Evolutionary conservation across 192 early-diverging fungal species (phyloP).

Genomic region (Linnemannia zychae): DNA sequence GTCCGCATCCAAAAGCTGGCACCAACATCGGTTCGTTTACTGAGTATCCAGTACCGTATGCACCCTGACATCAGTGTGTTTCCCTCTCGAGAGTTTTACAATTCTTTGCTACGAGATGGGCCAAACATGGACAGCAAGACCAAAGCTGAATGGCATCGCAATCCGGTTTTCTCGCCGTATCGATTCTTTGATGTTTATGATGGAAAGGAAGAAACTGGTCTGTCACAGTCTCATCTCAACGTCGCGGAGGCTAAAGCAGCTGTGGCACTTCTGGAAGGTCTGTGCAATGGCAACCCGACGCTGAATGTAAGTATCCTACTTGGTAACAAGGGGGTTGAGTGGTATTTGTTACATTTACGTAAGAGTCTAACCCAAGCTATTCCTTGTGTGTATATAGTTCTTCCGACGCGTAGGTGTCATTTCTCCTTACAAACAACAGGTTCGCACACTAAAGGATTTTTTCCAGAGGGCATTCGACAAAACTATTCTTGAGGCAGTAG

Average conservation of each 20-base stretch:
- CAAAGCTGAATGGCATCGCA: constrained; percentile 80
- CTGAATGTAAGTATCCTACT: constrained; percentile 59
- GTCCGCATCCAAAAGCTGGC: constrained; percentile 81
- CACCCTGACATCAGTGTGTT: constrained; percentile 91
- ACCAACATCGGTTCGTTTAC: constrained; percentile 76
- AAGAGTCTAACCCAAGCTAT: background rate
- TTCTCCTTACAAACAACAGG: constrained; percentile 93
- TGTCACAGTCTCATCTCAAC: constrained; percentile 83
- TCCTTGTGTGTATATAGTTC: constrained; percentile 61
- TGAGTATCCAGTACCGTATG: constrained; percentile 98
- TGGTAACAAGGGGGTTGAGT: background rate
- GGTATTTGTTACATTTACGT: background rate
- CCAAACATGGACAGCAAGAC: constrained; percentile 74
- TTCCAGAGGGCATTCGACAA: constrained; percentile 78
- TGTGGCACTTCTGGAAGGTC: constrained; percentile 73
- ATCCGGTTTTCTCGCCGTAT: constrained; percentile 78
- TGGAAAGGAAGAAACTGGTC: constrained; percentile 74
- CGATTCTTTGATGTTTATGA: constrained; percentile 79
- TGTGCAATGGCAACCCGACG: constrained; percentile 70
- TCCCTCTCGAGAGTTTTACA: constrained; percentile 86
- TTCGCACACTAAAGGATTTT: constrained; percentile 73
- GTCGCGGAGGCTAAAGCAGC: constrained; percentile 83
- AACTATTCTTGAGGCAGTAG: constrained; percentile 76
- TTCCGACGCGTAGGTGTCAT: constrained; percentile 85
- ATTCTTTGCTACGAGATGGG: constrained; percentile 79